Base-by-base conservation (phyloP, 192 early-diverging fungal species). In the Dissophora ornata region DNA sequence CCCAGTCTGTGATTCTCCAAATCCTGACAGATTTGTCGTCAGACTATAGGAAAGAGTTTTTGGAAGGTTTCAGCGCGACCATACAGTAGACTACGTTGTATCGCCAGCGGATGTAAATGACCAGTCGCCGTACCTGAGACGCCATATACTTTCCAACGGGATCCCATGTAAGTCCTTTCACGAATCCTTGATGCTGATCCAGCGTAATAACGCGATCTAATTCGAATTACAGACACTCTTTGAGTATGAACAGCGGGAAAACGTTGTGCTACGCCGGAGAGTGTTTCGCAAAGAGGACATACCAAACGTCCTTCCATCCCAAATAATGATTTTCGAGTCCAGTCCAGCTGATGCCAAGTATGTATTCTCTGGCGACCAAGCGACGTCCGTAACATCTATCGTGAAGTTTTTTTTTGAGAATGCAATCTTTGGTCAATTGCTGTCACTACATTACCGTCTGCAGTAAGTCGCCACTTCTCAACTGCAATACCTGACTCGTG, bases 141-240 rank as follows among this genome's bases (percentile, higher is more conserved):
- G 96, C 96, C 56, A 99, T 78, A 77, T 90, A 99, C 66, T 93
- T 90, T 15, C 96, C 96, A 2, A 93, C 93, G 6, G 97, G 97
- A 80, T 99, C 97, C 87, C 95, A 99, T 1, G 96, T 88, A 7
- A 99, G 69, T 12, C 97, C 97, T 81, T 99, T 99, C 22, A 99
- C 97, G 80, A 98, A 97, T 40, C 93, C 95, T 25, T 79, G 54
- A 55, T 96, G 96, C 24, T 81, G 83, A 45, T 88, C 83, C 25
- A 96, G 69, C 47, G 82, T 88, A 4, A 83, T 82, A 19, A 96
- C 56, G 9, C 84, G 80, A 25, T 90, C 88, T 86, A 60, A n/a
- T n/a, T 15, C 7, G n/a, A 36, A 38, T 38, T 38, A 38, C 36
- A 38, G n/a, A n/a, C n/a, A n/a, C n/a, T n/a, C n/a, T n/a, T n/a